These are phyloP conservation scores for Mortierella sp. DNA, from an alignment of 371 early-diverging fungal genomes.

Conservation along the genomic window DNA sequence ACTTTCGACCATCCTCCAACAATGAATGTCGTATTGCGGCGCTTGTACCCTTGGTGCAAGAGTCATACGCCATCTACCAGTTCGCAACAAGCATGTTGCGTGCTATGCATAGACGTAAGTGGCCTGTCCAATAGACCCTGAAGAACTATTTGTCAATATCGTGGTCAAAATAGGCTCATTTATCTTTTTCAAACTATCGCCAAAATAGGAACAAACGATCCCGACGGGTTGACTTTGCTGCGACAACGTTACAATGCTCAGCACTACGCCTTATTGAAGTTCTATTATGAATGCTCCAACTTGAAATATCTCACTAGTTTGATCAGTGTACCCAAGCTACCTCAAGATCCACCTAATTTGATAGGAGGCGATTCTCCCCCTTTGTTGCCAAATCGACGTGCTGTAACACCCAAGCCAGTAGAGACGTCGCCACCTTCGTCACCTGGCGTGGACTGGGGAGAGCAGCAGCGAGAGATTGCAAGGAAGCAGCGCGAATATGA, in stretches of 20 bases:
- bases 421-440: slow-evolving; percentile 8
- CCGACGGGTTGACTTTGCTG: slow-evolving; percentile 91
- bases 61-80: slow-evolving; percentile 95
- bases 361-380: slow-evolving; percentile 63
- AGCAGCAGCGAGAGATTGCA: slow-evolving; percentile 65
- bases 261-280: slow-evolving; percentile 88
- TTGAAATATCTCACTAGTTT: slow-evolving; percentile 93
- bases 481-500: slow-evolving; percentile 82
- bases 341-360: slow-evolving; percentile 81
- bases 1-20: slow-evolving; percentile 86
- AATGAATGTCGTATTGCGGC: slow-evolving; percentile 97
- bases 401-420: slow-evolving; percentile 6
- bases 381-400: slow-evolving; percentile 30
- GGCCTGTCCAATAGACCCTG: neutral
- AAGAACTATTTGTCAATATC: too few species aligned
- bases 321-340: slow-evolving; percentile 91
- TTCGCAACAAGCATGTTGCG: slow-evolving; percentile 95
- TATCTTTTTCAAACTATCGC: neutral
- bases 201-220: slow-evolving; percentile 69
- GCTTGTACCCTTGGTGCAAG: slow-evolving; percentile 96
- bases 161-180: neutral
- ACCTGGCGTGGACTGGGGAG: slow-evolving; percentile 59
- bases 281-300: slow-evolving; percentile 93
- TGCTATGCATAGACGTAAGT: slow-evolving; percentile 94
- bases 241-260: slow-evolving; percentile 87